Conservation (phyloP, 345 rosid species). For the Aquilaria malaccensis region DNA sequence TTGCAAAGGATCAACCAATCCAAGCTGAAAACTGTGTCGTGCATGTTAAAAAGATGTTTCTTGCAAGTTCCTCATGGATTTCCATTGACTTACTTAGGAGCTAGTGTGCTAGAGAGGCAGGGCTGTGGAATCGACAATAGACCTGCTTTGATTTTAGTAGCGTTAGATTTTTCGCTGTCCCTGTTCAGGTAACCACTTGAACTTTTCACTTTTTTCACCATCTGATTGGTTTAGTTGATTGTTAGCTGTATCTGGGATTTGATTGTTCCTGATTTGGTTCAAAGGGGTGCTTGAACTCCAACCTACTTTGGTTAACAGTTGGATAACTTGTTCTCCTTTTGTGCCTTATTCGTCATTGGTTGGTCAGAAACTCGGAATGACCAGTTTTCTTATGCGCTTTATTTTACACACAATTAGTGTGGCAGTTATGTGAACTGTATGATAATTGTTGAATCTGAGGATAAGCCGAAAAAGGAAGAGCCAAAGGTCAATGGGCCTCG, state of each 20-base stretch:
- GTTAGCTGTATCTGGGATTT: neutral
- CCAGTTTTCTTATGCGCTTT: no score
- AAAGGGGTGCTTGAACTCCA: no score
- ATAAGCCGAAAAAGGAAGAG: slow-evolving; percentile 30
- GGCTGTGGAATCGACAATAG: slow-evolving; percentile 8
- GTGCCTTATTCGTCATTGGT: slow-evolving; percentile 5
- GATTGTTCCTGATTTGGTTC: neutral
- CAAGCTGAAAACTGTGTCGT: slow-evolving; percentile 19
- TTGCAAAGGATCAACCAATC: slow-evolving; percentile 34
- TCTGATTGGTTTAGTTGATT: neutral
- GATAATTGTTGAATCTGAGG: slow-evolving; percentile 22
- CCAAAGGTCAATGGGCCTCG: slow-evolving; percentile 17
- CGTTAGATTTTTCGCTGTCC: slow-evolving; percentile 43
- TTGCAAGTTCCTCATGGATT: slow-evolving; percentile 19
- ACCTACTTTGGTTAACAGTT: neutral
- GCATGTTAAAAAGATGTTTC: slow-evolving; percentile 23
- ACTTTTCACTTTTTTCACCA: neutral
- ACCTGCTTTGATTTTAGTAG: slow-evolving; percentile 17
- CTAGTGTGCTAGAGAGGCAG: slow-evolving; percentile 9
- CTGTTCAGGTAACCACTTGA: slow-evolving; percentile 30
- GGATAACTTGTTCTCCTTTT: neutral
- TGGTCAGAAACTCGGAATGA: neutral
- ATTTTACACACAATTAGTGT: neutral
- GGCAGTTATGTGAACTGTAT: neutral
- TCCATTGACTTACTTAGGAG: slow-evolving; percentile 9